Percentiles rank a stretch among this genome's conserved stretches.
These are phyloP conservation scores for Macrolepiota albuminosa DNA, from an alignment of 768 basidiomycete species.

Conservation along the genomic window DNA sequence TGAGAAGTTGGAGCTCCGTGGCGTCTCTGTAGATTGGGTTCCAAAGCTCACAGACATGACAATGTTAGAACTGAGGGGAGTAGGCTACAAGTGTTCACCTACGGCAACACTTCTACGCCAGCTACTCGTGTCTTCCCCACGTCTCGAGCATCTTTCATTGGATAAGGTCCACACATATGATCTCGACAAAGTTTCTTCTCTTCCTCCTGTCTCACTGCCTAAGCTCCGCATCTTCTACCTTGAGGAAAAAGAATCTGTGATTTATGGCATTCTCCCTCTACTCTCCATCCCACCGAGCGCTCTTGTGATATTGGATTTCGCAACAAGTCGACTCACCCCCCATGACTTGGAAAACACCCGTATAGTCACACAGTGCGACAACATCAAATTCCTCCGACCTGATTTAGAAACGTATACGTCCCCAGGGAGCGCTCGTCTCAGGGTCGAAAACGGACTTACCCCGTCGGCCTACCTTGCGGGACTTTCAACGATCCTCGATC, in stretches of 20 bases:
- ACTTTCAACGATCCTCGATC: neutral
- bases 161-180: neutral
- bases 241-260: neutral
- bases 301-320: conserved; percentile 1
- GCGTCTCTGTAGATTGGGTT: conserved; percentile 6
- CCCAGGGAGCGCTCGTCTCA: conserved; percentile 5
- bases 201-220: neutral
- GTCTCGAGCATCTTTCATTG: conserved; percentile 6
- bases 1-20: conserved; percentile 3
- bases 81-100: neutral
- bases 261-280: neutral
- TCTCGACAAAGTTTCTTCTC: neutral
- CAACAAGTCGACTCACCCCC: neutral
- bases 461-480: neutral
- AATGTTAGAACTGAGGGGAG: conserved; percentile 1
- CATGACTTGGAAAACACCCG: conserved; percentile 1
- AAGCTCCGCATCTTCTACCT: conserved; percentile 2
- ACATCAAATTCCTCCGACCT: conserved; percentile 2
- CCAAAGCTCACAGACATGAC: conserved; percentile 3
- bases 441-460: neutral
- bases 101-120: neutral
- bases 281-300: conserved; percentile 2
- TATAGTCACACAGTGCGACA: neutral
- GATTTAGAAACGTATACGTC: conserved; percentile 1
- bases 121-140: conserved; percentile 3